These are phyloP conservation scores for Neopestalotiopsis sp. DNA, from an alignment of 2,329 filamentous ascomycete genomes.

Conservation along the genomic window DNA sequence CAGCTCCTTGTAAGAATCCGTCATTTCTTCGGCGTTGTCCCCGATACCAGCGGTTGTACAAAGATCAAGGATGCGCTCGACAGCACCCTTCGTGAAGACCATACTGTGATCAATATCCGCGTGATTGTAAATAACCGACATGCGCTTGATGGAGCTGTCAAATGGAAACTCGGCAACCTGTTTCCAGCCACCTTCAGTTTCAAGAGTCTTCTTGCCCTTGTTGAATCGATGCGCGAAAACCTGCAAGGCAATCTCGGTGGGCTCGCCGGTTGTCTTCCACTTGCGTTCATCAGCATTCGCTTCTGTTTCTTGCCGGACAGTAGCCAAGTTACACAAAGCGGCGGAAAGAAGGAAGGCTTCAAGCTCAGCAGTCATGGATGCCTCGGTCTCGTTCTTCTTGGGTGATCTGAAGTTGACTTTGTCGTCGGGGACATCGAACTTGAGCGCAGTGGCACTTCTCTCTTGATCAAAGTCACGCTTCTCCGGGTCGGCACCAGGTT, in stretches of 20 bases:
- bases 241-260: conserved; percentile 37
- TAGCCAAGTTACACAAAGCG: conserved; percentile 71
- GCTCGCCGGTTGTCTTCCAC: conserved; percentile 61
- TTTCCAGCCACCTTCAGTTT: conserved; percentile 62
- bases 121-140: conserved; percentile 75
- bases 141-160: conserved; percentile 78
- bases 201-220: conserved; percentile 41
- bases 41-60: conserved; percentile 55
- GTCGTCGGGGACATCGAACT: conserved; percentile 66
- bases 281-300: conserved; percentile 57
- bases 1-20: conserved; percentile 54
- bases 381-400: conserved; percentile 40
- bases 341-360: conserved; percentile 59
- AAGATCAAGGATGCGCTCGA: conserved; percentile 65
- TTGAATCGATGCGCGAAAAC: background rate
- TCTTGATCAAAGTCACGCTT: conserved; percentile 64
- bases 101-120: conserved; percentile 52
- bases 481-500: conserved; percentile 41
- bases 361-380: conserved; percentile 55
- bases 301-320: conserved; percentile 59
- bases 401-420: conserved; percentile 49
- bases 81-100: conserved; percentile 68
- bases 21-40: conserved; percentile 47
- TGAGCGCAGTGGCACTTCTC: conserved; percentile 64
- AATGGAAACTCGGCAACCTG: conserved; percentile 78